phyloP scores from a whole-genome alignment of 1,139 yeast genomes.

The Suzukiozyma palmioleophila region DNA sequence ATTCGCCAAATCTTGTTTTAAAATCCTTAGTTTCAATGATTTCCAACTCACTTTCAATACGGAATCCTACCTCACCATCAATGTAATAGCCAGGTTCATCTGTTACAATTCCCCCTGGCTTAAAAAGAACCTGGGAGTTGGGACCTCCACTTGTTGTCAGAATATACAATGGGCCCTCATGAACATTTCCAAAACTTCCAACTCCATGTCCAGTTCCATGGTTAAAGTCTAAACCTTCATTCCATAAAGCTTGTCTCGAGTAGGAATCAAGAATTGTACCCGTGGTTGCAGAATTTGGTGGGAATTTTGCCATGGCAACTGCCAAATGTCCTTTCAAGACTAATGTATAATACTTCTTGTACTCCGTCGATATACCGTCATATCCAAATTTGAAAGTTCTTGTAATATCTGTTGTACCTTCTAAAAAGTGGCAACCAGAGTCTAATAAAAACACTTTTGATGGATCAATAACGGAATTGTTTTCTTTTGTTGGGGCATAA shows the following conservation, averaged over 20 bases:
- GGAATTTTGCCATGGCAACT: slow-evolving; percentile 50
- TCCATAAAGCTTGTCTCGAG: slow-evolving; percentile 51
- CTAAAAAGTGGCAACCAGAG: slow-evolving; percentile 54
- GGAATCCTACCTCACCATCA: slow-evolving; percentile 48
- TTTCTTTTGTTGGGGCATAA: slow-evolving; percentile 47
- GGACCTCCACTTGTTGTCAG: slow-evolving; percentile 38
- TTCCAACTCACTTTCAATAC: slow-evolving; percentile 52
- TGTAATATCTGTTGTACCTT: slow-evolving; percentile 60
- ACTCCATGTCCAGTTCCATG: slow-evolving; percentile 65
- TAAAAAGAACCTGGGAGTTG: slow-evolving; percentile 25
- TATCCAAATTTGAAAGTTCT: slow-evolving; percentile 44
- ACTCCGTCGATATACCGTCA: slow-evolving; percentile 18
- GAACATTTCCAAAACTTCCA: slow-evolving; percentile 54
- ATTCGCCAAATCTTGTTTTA: slow-evolving; percentile 30
- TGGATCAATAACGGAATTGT: slow-evolving; percentile 38
- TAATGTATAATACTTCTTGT: slow-evolving; percentile 42
- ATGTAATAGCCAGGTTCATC: slow-evolving; percentile 57
- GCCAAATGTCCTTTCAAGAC: slow-evolving; percentile 55
- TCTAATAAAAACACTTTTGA: slow-evolving; percentile 42
- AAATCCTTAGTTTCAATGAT: slow-evolving; percentile 35
- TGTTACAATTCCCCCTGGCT: slow-evolving; percentile 46
- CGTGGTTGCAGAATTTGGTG: slow-evolving; percentile 32
- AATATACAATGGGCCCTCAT: slow-evolving; percentile 51
- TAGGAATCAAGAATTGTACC: slow-evolving; percentile 47
- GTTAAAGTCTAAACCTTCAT: slow-evolving; percentile 47